Conservation (phyloP, 192 early-diverging fungal species). For the Piromyces sp. region DNA sequence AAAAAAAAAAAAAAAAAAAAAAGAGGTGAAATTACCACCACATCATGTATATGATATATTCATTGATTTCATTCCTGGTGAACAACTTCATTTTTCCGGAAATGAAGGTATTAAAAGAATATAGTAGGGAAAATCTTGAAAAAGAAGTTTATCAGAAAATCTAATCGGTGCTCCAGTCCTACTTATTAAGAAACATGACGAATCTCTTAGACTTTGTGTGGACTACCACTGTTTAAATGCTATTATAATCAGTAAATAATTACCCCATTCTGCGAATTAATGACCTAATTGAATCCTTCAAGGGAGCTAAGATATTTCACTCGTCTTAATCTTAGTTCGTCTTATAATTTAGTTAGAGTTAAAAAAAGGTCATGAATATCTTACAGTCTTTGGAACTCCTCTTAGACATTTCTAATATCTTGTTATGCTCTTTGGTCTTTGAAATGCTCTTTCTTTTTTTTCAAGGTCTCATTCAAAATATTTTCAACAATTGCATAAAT, state of each 20-base stretch:
- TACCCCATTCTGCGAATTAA: constrained; percentile 19
- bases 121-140: constrained; percentile 8
- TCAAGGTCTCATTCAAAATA: constrained; percentile 16
- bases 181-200: constrained; percentile 21
- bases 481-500: constrained; percentile 5
- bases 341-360: too few species aligned
- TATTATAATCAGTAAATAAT: constrained; percentile 10
- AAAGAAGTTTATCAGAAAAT: constrained; percentile 5
- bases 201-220: constrained; percentile 8
- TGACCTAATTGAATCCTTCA: constrained; percentile 8
- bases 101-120: not conserved
- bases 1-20: too few species aligned
- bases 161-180: constrained; percentile 12
- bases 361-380: too few species aligned
- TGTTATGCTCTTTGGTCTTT: constrained; percentile 8
- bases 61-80: too few species aligned
- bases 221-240: constrained; percentile 22
- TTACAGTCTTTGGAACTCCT: too few species aligned
- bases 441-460: constrained; percentile 7
- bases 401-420: constrained; percentile 6
- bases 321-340: constrained; percentile 2
- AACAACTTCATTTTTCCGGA: too few species aligned
- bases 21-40: too few species aligned
- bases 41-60: too few species aligned
- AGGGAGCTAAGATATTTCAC: constrained; percentile 10